Evolutionary conservation across 2,329 filamentous ascomycete genomes (phyloP), one percentile per base, ranked within the genome.

Genomic region (Penicillium frequentans): DNA sequence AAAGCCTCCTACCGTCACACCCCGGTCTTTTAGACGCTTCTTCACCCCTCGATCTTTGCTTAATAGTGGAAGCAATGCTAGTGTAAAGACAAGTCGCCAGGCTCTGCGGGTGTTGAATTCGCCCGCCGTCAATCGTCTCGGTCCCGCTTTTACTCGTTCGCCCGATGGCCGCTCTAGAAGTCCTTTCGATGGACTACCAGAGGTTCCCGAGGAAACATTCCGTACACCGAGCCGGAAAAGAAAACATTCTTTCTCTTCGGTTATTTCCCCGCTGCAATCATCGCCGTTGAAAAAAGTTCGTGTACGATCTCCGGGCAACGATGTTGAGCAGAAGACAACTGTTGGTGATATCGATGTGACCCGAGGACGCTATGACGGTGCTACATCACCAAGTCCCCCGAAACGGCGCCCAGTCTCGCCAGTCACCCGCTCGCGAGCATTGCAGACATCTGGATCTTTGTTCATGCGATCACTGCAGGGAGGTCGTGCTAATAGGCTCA

Each of bases 21-120:
- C 79, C n/a, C 74, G 79, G 49, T 78, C 79, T n/a, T 81, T 82
- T 57, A 75, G 72, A 52, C 73, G 75, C 35, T 82, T 82, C 62
- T 82, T 82, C 59, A 81, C 79, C n/a, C 79, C 79, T 35, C 73
- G 77, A 27, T 77, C 76, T 52, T 65, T 77, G 43, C 66, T 77
- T 27, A 70, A 72, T 60, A 68, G 64, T 42, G 68, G 64, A 52
- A 72, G 68, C 57, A 68, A 68, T 64, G 67, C 62, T n/a, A 69
- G 65, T 16, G 72, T 75, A 21, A 74, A 71, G 58, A 72, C 77
- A 14, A 78, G 70, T 60, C 74, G 79, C 23, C 77, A 79, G 64
- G 76, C 74, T 14, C 67, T 82, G 54, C 70, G 71, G 64, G 73
- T 76, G 19, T 74, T 81, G 44, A 78, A 72, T 45, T 73, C 72